These are phyloP conservation scores for Vachellia pachyceras DNA, from an alignment of 306 rosid genomes.

Conservation along the genomic window DNA sequence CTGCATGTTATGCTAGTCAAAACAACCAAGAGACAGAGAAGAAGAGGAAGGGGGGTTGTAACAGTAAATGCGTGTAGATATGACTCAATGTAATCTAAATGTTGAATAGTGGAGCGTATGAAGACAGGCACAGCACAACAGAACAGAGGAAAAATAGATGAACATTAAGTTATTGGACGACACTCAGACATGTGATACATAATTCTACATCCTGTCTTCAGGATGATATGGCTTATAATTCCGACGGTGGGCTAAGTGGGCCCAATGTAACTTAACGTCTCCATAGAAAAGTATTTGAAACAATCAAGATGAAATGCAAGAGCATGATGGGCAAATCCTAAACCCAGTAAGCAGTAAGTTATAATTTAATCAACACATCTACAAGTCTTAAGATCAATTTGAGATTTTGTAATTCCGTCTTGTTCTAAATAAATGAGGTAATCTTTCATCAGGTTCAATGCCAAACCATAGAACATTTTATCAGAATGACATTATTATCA, in stretches of 20 bases:
- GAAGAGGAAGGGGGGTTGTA: neutral
- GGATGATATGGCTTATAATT: neutral
- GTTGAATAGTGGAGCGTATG: too few relatives aligned
- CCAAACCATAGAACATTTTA: neutral
- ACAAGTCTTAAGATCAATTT: neutral
- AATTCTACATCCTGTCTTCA: neutral
- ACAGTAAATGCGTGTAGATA: neutral
- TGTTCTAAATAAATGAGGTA: neutral
- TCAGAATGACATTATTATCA: neutral
- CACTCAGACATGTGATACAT: neutral
- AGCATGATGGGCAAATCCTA: neutral
- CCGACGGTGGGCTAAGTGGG: too few relatives aligned
- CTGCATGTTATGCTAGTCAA: neutral
- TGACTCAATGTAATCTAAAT: neutral
- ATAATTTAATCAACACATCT: neutral
- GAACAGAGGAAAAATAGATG: too few relatives aligned
- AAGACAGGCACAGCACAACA: too few relatives aligned
- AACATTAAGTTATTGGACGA: neutral
- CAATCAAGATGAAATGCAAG: neutral
- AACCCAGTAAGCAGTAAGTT: neutral
- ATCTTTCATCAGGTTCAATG: neutral
- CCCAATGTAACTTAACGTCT: neutral
- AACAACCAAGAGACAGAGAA: neutral
- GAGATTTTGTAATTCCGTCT: neutral
- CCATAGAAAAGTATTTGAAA: neutral